Conservation (phyloP, 2,329 filamentous ascomycete genomes). For the Trichophyton equinum region DNA sequence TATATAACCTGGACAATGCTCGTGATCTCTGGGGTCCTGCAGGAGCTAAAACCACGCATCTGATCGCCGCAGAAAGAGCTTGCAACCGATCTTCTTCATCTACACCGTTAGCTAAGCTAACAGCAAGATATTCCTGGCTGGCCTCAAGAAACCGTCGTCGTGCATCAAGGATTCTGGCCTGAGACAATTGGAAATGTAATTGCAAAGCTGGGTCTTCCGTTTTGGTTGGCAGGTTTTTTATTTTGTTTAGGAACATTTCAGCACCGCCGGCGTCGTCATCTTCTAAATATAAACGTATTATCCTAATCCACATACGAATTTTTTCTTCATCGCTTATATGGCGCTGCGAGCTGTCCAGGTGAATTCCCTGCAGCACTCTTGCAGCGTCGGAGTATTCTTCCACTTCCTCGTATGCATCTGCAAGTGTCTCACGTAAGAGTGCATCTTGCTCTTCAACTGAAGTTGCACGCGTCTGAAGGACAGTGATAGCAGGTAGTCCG, state of each 20-base stretch:
- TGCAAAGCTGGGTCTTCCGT: slow-evolving; percentile 61
- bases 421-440: slow-evolving; percentile 61
- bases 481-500: slow-evolving; percentile 57
- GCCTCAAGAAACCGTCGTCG: slow-evolving; percentile 82
- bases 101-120: slow-evolving; percentile 66
- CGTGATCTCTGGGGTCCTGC: slow-evolving; percentile 75
- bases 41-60: slow-evolving; percentile 82
- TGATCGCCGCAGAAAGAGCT: slow-evolving; percentile 75
- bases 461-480: slow-evolving; percentile 53
- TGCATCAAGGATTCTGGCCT: slow-evolving; percentile 85
- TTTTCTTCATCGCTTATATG: slow-evolving; percentile 71
- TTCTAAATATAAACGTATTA: slow-evolving; percentile 87
- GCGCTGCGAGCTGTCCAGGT: slow-evolving; percentile 78
- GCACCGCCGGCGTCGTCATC: slow-evolving; percentile 80
- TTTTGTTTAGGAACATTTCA: slow-evolving; percentile 80
- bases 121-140: slow-evolving; percentile 73
- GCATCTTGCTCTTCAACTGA: slow-evolving; percentile 79
- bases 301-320: slow-evolving; percentile 78
- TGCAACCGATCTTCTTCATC: slow-evolving; percentile 75
- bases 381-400: slow-evolving; percentile 74
- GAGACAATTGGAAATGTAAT: slow-evolving; percentile 78
- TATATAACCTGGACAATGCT: slow-evolving; percentile 73
- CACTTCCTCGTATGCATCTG: slow-evolving; percentile 66
- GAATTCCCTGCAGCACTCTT: slow-evolving; percentile 65
- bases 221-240: slow-evolving; percentile 67